A percentile compares a stretch with the other conserved stretches of the same genome.
phyloP scores from a whole-genome alignment of 2,329 filamentous ascomycete genomes.

The Aaosphaeria pasadenensis region DNA sequence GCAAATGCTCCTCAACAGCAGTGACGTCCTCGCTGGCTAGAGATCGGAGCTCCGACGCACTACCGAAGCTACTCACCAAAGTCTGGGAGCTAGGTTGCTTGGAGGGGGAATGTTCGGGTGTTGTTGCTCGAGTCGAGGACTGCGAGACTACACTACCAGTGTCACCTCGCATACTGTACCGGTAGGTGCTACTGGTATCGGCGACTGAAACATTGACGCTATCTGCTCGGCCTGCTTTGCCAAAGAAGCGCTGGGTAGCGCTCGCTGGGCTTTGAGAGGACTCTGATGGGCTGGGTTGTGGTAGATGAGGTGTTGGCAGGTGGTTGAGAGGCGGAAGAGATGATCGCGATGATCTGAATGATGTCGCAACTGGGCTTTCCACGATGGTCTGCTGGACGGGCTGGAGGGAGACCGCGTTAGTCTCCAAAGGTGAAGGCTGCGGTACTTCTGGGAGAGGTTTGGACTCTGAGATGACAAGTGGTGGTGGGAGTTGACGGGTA shows the following conservation, averaged over 20 bases:
- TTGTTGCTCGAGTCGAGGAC: slow-evolving; percentile 83
- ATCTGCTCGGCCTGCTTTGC: slow-evolving; percentile 42
- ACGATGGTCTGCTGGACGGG: slow-evolving; percentile 16
- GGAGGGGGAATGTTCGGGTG: slow-evolving; percentile 64
- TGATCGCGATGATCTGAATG: slow-evolving; percentile 50
- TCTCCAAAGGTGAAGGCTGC: slow-evolving; percentile 33
- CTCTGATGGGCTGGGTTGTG: slow-evolving; percentile 23
- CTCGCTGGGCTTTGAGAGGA: slow-evolving; percentile 36
- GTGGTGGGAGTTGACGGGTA: slow-evolving; percentile 38
- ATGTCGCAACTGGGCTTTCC: slow-evolving; percentile 32
- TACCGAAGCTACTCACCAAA: slow-evolving; percentile 59
- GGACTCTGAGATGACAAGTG: slow-evolving; percentile 51
- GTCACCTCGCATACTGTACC: slow-evolving; percentile 71
- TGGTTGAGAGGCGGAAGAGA: slow-evolving; percentile 39
- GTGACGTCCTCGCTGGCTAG: slow-evolving; percentile 70
- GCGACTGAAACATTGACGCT: slow-evolving; percentile 73
- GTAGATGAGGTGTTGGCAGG: slow-evolving; percentile 23
- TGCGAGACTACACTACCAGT: slow-evolving; percentile 77
- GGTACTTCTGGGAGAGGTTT: slow-evolving; percentile 69
- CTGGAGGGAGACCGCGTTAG: slow-evolving; percentile 19
- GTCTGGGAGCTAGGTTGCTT: slow-evolving; percentile 60
- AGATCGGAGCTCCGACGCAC: slow-evolving; percentile 61
- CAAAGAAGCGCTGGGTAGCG: slow-evolving; percentile 24
- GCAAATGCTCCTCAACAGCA: slow-evolving; percentile 76
- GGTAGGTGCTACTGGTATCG: slow-evolving; percentile 74